Percentiles rank a stretch among this genome's conserved stretches.
phyloP scores from a whole-genome alignment of 2,329 filamentous ascomycete genomes.

The Septoria linicola region DNA sequence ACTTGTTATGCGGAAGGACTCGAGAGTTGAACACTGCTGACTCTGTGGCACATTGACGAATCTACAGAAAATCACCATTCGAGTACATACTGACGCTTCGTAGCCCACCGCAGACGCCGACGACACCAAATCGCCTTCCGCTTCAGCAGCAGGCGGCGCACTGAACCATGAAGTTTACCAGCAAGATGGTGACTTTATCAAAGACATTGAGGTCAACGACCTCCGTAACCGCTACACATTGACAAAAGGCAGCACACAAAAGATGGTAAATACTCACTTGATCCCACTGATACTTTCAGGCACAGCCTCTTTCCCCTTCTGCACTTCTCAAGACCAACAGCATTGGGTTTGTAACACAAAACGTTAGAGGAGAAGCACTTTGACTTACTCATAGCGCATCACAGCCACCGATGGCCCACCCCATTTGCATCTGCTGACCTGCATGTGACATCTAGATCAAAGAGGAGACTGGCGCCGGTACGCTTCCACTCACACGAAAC shows the following conservation, averaged over 20 bases:
- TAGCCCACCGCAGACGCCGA: constrained; percentile 45
- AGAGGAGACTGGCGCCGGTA: constrained; percentile 99
- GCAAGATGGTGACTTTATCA: constrained; percentile 95
- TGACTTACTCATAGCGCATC: constrained; percentile 49
- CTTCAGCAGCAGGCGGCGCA: constrained; percentile 48
- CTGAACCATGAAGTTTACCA: constrained; percentile 89
- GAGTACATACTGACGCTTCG: constrained; percentile 10
- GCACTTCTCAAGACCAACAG: constrained; percentile 21
- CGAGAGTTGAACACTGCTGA: not conserved
- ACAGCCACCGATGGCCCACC: constrained; percentile 45
- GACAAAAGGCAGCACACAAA: constrained; percentile 95
- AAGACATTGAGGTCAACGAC: constrained; percentile 98
- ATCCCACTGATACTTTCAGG: constrained; percentile 62
- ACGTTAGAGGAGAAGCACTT: constrained; percentile 40
- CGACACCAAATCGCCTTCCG: constrained; percentile 54
- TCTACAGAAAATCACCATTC: constrained; percentile 11
- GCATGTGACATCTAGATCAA: constrained; percentile 89
- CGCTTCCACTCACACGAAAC: constrained; percentile 58
- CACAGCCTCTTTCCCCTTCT: constrained; percentile 27
- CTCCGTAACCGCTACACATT: constrained; percentile 93
- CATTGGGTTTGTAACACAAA: constrained; percentile 35
- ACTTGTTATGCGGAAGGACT: too few species aligned
- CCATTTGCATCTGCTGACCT: constrained; percentile 94
- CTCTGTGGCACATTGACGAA: constrained; percentile 19
- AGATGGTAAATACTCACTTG: constrained; percentile 91